phyloP scores from a whole-genome alignment of 345 rosid species.

The Populus alba region DNA sequence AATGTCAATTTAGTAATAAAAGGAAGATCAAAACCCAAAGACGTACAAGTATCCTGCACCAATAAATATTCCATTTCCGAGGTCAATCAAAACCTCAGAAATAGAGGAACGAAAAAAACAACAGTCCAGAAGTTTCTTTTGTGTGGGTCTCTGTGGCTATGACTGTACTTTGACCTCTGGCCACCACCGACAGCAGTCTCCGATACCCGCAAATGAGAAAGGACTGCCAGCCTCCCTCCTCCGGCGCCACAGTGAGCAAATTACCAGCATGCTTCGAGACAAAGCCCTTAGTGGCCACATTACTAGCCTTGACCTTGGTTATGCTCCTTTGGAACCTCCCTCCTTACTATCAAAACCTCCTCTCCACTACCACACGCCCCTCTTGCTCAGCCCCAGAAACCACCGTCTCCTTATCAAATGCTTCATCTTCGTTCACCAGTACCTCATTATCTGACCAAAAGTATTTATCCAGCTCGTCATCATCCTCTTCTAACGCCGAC shows the following conservation, averaged over 20 bases:
- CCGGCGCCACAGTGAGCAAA: constrained; percentile 34
- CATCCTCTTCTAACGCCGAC: constrained; percentile 31
- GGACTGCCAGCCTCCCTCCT: constrained; percentile 38
- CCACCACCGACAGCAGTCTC: neutral
- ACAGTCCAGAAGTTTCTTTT: no score
- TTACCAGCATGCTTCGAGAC: constrained; percentile 53
- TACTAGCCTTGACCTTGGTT: constrained; percentile 59
- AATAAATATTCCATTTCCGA: no score
- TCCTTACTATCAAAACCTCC: constrained; percentile 64
- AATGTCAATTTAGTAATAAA: no score
- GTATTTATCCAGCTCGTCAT: constrained; percentile 9
- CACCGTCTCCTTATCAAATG: constrained; percentile 16
- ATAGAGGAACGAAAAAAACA: no score
- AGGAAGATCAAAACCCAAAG: no score
- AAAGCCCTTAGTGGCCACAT: constrained; percentile 59
- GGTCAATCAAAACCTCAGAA: no score
- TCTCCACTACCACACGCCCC: constrained; percentile 41
- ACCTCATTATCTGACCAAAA: constrained; percentile 18
- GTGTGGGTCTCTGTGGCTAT: neutral
- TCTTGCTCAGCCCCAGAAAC: constrained; percentile 35
- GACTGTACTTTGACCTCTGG: constrained; percentile 21
- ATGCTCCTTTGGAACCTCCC: constrained; percentile 76
- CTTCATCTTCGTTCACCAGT: constrained; percentile 17
- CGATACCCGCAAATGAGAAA: constrained; percentile 42
- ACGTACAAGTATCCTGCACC: no score